phyloP scores from a whole-genome alignment of 2,329 filamentous ascomycete genomes.

The Magnaporthales sp. region DNA sequence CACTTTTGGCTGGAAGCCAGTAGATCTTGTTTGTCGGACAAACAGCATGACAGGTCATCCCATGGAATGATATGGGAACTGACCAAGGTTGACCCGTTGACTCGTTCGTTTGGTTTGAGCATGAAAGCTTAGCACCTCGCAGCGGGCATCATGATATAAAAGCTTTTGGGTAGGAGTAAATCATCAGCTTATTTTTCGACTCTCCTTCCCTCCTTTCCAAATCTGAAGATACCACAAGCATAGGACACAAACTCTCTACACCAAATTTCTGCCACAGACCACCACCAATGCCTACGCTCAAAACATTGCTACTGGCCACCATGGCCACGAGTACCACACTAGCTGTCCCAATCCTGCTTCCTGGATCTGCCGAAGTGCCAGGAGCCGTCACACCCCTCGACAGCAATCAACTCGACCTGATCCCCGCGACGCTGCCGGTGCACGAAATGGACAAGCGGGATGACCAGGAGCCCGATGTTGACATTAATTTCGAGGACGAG shows the following conservation, averaged over 20 bases:
- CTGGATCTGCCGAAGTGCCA: background rate
- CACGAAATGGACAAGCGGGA: background rate
- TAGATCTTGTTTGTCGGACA: background rate
- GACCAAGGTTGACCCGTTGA: too few relatives aligned
- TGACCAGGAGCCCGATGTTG: background rate
- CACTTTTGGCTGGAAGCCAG: background rate
- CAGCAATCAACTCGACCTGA: background rate
- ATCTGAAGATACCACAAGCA: background rate
- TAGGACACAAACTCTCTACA: background rate
- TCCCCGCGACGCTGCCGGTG: background rate
- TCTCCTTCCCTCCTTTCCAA: background rate
- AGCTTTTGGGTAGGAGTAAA: background rate
- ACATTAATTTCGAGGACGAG: background rate
- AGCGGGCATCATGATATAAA: background rate
- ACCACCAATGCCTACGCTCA: background rate
- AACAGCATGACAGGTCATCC: background rate
- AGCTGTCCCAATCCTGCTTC: background rate
- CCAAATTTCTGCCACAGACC: background rate
- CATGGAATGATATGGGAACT: too few relatives aligned
- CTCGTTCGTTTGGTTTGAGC: background rate
- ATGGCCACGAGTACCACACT: background rate
- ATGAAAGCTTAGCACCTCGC: background rate
- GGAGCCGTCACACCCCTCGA: background rate
- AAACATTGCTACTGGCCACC: background rate
- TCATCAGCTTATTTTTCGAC: background rate